Conservation (phyloP, 805 yeast genomes). For the Saccharomycopsis javanensis region DNA sequence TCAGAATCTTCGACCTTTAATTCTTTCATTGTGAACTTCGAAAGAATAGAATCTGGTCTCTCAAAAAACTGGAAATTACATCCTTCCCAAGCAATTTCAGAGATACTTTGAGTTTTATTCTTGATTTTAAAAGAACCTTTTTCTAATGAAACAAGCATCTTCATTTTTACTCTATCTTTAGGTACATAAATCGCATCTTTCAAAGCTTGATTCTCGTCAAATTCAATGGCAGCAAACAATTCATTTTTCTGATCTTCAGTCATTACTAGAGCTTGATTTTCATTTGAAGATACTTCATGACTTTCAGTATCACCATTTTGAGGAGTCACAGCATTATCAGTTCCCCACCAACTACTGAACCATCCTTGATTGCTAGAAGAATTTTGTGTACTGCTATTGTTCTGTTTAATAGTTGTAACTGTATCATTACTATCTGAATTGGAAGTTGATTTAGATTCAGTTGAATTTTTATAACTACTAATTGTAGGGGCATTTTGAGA, state of each 20-base stretch:
- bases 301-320: constrained; percentile 9
- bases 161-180: constrained; percentile 58
- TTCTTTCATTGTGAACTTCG: constrained; percentile 68
- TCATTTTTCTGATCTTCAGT: constrained; percentile 86
- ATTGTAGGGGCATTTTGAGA: not conserved
- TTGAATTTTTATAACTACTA: not conserved
- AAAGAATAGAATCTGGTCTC: constrained; percentile 66
- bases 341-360: constrained; percentile 65
- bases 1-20: constrained; percentile 77
- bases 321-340: constrained; percentile 16
- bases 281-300: constrained; percentile 14
- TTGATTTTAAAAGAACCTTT: constrained; percentile 68
- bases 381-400: not conserved
- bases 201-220: constrained; percentile 52
- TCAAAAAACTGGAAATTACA: constrained; percentile 65
- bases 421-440: not conserved
- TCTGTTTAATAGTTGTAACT: not conserved
- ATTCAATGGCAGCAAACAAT: constrained; percentile 87
- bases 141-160: constrained; percentile 56
- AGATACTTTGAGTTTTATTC: constrained; percentile 37
- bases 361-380: constrained; percentile 37
- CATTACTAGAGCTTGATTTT: constrained; percentile 34
- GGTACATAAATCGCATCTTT: constrained; percentile 56
- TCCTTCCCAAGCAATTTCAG: constrained; percentile 75
- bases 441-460: not conserved